phyloP scores from a whole-genome alignment of 441 rosid species.

The Populus hybrid region DNA sequence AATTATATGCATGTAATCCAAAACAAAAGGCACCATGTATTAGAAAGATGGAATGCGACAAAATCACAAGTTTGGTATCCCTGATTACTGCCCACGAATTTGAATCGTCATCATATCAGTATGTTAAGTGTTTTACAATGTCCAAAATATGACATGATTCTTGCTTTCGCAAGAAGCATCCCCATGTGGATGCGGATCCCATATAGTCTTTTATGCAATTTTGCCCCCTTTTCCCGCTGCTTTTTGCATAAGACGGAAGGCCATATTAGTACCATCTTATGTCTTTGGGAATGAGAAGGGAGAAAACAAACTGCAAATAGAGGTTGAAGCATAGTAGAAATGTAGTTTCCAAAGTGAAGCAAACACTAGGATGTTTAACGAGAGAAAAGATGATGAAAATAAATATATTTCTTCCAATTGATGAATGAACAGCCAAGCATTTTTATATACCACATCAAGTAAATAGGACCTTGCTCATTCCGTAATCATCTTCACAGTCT shows the following conservation, averaged over 20 bases:
- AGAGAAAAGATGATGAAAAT: neutral
- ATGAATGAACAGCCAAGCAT: conserved; percentile 21
- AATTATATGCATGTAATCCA: no score
- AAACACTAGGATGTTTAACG: no score
- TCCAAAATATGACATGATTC: no score
- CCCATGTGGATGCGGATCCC: neutral
- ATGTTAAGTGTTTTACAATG: neutral
- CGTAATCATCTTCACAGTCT: conserved; percentile 69
- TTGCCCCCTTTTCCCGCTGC: no score
- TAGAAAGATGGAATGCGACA: no score
- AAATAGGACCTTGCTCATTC: conserved; percentile 38
- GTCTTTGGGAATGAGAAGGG: no score
- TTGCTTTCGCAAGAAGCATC: neutral
- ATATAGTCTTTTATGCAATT: neutral
- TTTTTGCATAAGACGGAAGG: neutral
- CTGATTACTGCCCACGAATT: no score
- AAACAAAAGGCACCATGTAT: no score
- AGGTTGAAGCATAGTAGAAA: neutral
- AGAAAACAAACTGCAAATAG: neutral
- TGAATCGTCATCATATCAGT: neutral
- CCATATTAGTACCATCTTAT: neutral
- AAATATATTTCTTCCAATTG: conserved; percentile 2
- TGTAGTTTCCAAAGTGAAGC: neutral
- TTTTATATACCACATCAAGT: conserved; percentile 25
- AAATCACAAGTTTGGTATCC: no score